phyloP scores from a whole-genome alignment of 768 basidiomycete genomes.

The Tylopilus subfusipes region DNA sequence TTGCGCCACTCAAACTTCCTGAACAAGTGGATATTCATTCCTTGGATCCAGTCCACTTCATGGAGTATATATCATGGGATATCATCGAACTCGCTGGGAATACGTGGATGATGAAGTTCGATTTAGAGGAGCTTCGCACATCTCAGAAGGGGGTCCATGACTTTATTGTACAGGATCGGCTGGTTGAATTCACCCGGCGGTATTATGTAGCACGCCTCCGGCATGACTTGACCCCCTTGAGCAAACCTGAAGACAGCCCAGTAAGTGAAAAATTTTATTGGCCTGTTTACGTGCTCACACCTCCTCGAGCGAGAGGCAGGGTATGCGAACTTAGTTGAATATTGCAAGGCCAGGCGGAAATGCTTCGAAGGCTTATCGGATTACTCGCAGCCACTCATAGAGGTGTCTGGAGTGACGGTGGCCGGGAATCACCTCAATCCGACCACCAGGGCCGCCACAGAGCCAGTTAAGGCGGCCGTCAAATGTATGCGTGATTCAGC shows the following conservation, averaged over 20 bases:
- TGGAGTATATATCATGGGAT: constrained; percentile 60
- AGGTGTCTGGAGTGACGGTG: constrained; percentile 53
- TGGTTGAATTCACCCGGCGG: constrained; percentile 71
- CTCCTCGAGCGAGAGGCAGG: constrained; percentile 52
- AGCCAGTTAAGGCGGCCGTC: constrained; percentile 39
- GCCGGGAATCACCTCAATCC: constrained; percentile 61
- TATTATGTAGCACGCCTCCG: constrained; percentile 58
- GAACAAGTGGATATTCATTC: constrained; percentile 28
- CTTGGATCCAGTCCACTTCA: constrained; percentile 31
- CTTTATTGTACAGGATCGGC: constrained; percentile 71
- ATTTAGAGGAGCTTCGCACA: constrained; percentile 33
- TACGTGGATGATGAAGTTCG: constrained; percentile 50
- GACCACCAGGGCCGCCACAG: constrained; percentile 37
- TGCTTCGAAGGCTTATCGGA: constrained; percentile 60
- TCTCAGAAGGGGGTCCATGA: constrained; percentile 45
- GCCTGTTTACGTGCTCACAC: constrained; percentile 1
- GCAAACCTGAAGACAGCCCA: constrained; percentile 60
- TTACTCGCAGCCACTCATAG: constrained; percentile 66
- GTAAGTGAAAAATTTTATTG: constrained; percentile 40
- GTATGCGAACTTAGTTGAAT: constrained; percentile 62
- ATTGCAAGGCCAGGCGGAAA: constrained; percentile 59
- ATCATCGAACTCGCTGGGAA: constrained; percentile 49
- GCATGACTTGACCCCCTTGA: constrained; percentile 67
- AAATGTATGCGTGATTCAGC: constrained; percentile 51
- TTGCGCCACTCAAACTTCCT: constrained; percentile 53